Evolutionary conservation across 1,284 basidiomycete species (phyloP).

Genomic region (Pisolithus thermaeus): DNA sequence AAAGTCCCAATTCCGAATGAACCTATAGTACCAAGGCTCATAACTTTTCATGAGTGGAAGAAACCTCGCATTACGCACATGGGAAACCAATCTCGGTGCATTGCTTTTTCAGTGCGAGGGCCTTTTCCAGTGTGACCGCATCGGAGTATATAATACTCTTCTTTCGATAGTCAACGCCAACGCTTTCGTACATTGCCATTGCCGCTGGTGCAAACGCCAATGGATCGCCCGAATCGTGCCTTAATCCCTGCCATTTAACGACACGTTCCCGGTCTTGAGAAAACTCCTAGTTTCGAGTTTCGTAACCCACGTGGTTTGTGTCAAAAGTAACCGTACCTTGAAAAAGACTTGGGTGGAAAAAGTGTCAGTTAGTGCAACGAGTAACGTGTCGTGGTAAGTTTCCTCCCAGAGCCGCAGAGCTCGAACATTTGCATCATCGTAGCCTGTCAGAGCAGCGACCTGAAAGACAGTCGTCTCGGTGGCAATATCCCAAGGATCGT

Average conservation of each 20-base stretch:
- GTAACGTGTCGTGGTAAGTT: slow-evolving; percentile 55
- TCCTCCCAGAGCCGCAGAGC: slow-evolving; percentile 84
- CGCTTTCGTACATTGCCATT: slow-evolving; percentile 60
- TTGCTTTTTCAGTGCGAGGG: slow-evolving; percentile 63
- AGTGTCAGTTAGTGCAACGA: slow-evolving; percentile 87
- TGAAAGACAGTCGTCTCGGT: slow-evolving; percentile 20
- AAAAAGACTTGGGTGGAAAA: slow-evolving; percentile 86
- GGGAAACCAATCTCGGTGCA: slow-evolving; percentile 71
- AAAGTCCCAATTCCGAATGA: slow-evolving; percentile 91
- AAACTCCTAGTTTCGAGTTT: slow-evolving; percentile 47
- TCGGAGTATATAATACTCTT: slow-evolving; percentile 86
- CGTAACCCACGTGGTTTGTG: background rate
- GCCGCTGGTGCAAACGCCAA: slow-evolving; percentile 69
- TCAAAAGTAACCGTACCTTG: slow-evolving; percentile 38
- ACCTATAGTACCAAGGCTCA: slow-evolving; percentile 29
- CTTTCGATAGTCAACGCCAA: slow-evolving; percentile 58
- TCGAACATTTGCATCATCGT: slow-evolving; percentile 65
- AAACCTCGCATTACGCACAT: slow-evolving; percentile 36
- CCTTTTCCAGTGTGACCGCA: slow-evolving; percentile 66
- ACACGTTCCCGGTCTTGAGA: slow-evolving; percentile 54
- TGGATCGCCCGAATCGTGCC: slow-evolving; percentile 93
- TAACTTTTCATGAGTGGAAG: background rate
- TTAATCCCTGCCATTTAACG: slow-evolving; percentile 69
- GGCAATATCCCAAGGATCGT: background rate
- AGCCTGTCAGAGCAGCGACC: slow-evolving; percentile 80